A percentile compares a stretch with the other conserved stretches of the same genome.
Evolutionary conservation across 352 stramenopile genomes (phyloP).

Genomic region (Phytophthora pseudosyringae): DNA sequence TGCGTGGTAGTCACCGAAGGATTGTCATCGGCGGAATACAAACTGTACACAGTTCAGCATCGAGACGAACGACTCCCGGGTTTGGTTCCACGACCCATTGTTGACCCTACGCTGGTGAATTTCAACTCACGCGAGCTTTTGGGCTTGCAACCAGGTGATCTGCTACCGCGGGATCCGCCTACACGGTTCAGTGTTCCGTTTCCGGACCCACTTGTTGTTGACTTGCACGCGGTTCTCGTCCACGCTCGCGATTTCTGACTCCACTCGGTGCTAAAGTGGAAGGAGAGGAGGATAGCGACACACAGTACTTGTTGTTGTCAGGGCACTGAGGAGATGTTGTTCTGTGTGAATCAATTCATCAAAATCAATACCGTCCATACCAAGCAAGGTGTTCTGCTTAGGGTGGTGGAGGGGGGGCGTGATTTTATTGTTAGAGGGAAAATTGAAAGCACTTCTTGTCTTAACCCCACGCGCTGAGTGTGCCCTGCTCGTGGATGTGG

Average conservation of each 20-base stretch:
- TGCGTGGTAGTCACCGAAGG: not conserved
- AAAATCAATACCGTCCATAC: too few relatives aligned
- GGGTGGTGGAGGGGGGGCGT: too few relatives aligned
- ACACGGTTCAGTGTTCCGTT: not conserved
- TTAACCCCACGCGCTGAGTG: too few relatives aligned
- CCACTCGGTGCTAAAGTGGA: too few relatives aligned
- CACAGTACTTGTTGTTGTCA: too few relatives aligned
- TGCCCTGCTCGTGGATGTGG: slow-evolving; percentile 72
- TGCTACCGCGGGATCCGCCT: not conserved
- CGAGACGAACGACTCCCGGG: not conserved
- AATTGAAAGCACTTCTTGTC: too few relatives aligned
- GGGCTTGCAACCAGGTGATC: not conserved
- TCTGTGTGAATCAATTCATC: too few relatives aligned
- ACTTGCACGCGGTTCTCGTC: not conserved
- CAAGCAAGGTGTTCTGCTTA: too few relatives aligned
- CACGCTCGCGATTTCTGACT: not conserved
- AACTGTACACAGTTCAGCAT: slow-evolving; percentile 1
- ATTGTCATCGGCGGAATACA: not conserved
- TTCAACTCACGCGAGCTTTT: not conserved
- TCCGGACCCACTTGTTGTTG: not conserved
- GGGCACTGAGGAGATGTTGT: too few relatives aligned
- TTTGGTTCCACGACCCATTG: not conserved
- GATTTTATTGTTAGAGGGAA: too few relatives aligned
- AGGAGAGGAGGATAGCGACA: too few relatives aligned
- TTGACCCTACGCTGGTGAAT: not conserved